phyloP scores from a whole-genome alignment of 768 basidiomycete genomes.

The Mycena epipterygia region DNA sequence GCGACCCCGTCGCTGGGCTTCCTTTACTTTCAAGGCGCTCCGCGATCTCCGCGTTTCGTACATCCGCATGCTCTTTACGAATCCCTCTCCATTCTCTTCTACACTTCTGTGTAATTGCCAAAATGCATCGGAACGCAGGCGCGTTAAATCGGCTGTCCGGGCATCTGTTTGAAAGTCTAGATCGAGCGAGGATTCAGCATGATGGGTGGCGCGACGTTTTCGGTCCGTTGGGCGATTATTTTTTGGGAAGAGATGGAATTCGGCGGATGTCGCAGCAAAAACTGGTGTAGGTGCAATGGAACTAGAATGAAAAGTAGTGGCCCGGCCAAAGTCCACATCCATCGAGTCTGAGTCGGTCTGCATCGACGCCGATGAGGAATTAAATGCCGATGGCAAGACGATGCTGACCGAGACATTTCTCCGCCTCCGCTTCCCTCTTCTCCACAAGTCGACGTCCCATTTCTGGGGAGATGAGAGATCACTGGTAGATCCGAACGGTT shows the following conservation, averaged over 20 bases:
- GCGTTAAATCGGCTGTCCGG: slow-evolving; percentile 50
- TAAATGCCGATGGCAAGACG: slow-evolving; percentile 14
- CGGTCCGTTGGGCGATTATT: slow-evolving; percentile 30
- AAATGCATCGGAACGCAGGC: slow-evolving; percentile 73
- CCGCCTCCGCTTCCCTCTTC: slow-evolving; percentile 68
- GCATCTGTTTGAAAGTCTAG: slow-evolving; percentile 29
- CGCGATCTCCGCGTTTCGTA: slow-evolving; percentile 69
- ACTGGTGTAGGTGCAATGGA: slow-evolving; percentile 47
- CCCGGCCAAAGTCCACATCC: slow-evolving; percentile 38
- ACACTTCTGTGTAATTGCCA: slow-evolving; percentile 75
- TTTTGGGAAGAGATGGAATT: slow-evolving; percentile 61
- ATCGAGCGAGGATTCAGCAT: slow-evolving; percentile 40
- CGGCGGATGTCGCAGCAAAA: slow-evolving; percentile 63
- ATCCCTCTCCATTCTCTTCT: slow-evolving; percentile 73
- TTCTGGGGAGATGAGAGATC: slow-evolving; percentile 54
- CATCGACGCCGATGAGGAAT: slow-evolving; percentile 3
- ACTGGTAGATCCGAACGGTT: slow-evolving; percentile 43
- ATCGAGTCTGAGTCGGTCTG: slow-evolving; percentile 30
- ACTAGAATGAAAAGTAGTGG: slow-evolving; percentile 43
- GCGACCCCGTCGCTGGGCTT: slow-evolving; percentile 56
- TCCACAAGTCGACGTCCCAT: slow-evolving; percentile 68
- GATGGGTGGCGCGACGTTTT: slow-evolving; percentile 36
- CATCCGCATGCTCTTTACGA: slow-evolving; percentile 81
- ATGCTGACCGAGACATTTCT: slow-evolving; percentile 61
- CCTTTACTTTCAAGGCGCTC: slow-evolving; percentile 53